A percentile compares a stretch with the other conserved stretches of the same genome.
Conservation (phyloP, 2,329 filamentous ascomycete genomes). For the Phialophora expanda region DNA sequence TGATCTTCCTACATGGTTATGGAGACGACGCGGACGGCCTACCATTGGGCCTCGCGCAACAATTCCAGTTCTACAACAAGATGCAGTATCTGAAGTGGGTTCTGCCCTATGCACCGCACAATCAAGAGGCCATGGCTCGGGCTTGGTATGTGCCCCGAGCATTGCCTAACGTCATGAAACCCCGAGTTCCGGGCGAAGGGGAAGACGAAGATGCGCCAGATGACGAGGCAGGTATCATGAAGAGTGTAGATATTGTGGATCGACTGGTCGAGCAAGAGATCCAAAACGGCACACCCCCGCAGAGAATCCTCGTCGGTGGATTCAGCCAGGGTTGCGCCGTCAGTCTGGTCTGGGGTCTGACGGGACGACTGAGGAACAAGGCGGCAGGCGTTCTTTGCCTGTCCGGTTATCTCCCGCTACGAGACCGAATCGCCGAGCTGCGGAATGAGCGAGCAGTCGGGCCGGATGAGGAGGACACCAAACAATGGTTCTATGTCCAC, state of each 20-base stretch:
- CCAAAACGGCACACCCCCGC: conserved; percentile 47
- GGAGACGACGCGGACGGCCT: conserved; percentile 55
- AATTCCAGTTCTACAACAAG: conserved; percentile 57
- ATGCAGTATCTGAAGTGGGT: conserved; percentile 57
- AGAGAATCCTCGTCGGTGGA: conserved; percentile 54
- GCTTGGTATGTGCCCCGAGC: conserved; percentile 56
- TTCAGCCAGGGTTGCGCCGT: conserved; percentile 58
- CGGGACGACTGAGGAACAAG: conserved; percentile 42
- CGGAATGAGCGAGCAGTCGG: conserved; percentile 44
- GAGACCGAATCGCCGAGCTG: conserved; percentile 47
- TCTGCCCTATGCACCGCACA: conserved; percentile 56
- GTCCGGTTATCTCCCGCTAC: conserved; percentile 56
- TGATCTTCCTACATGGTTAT: conserved; percentile 50
- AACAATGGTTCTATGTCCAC: conserved; percentile 55
- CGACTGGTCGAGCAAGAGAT: conserved; percentile 51
- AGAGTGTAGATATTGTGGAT: conserved; percentile 50
- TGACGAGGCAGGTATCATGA: conserved; percentile 53
- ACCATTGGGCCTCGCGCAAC: conserved; percentile 52
- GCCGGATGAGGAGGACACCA: conserved; percentile 41
- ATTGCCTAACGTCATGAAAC: conserved; percentile 48
- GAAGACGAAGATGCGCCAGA: conserved; percentile 53
- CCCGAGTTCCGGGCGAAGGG: conserved; percentile 46
- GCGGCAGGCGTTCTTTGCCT: conserved; percentile 52
- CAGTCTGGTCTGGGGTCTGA: conserved; percentile 51
- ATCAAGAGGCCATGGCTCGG: conserved; percentile 50